Evolutionary conservation across 2,329 filamentous ascomycete species (phyloP).

Genomic region (Hypoxylon sp.): DNA sequence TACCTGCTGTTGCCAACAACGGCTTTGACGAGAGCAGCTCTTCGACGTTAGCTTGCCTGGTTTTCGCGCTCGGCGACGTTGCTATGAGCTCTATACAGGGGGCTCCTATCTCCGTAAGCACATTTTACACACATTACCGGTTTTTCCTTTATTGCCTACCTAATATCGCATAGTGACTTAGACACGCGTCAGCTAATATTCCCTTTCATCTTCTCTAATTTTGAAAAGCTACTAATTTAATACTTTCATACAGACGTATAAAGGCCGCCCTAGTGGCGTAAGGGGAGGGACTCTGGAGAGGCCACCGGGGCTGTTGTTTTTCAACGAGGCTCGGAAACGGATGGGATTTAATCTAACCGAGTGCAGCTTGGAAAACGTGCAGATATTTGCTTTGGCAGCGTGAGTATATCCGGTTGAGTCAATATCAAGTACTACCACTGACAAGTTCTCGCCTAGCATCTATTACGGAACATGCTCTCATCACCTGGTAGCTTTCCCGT

Average conservation of each 20-base stretch:
- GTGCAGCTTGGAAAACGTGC: slow-evolving; percentile 65
- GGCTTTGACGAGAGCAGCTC: slow-evolving; percentile 59
- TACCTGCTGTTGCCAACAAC: slow-evolving; percentile 55
- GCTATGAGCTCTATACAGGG: slow-evolving; percentile 60
- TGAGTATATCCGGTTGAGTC: slow-evolving; percentile 44
- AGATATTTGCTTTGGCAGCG: slow-evolving; percentile 65
- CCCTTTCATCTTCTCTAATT: neutral
- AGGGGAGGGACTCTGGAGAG: slow-evolving; percentile 57
- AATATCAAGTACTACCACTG: neutral
- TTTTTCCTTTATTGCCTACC: neutral
- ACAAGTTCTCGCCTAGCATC: slow-evolving; percentile 47
- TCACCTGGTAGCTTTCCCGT: slow-evolving; percentile 52
- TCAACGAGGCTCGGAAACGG: slow-evolving; percentile 68
- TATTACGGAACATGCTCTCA: slow-evolving; percentile 62
- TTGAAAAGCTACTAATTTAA: slow-evolving; percentile 8
- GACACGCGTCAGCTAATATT: neutral
- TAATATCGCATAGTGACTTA: neutral
- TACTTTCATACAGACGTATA: slow-evolving; percentile 42
- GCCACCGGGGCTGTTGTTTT: slow-evolving; percentile 65
- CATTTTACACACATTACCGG: neutral
- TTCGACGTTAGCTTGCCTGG: slow-evolving; percentile 62
- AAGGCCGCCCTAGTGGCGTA: slow-evolving; percentile 59
- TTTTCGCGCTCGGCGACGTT: slow-evolving; percentile 66
- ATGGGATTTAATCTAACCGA: slow-evolving; percentile 65
- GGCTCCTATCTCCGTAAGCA: slow-evolving; percentile 50